Evolutionary conservation across 257 asterid species (phyloP).

Genomic region (Scutellaria galericulata): DNA sequence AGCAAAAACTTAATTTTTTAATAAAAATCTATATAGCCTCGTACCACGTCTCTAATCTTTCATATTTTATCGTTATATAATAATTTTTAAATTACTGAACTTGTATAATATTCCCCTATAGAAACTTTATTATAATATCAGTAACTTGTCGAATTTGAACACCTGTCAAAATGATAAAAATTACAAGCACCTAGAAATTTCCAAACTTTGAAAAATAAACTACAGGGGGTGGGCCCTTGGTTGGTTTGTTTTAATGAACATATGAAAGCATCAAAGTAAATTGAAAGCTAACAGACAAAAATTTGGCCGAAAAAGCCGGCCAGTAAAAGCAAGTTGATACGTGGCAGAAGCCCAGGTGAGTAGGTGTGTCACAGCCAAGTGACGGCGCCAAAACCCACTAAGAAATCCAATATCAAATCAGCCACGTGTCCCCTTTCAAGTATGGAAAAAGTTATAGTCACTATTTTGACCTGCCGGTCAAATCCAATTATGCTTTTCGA

Average conservation of each 20-base stretch:
- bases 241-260: too few species aligned
- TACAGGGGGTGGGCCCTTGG: too few species aligned
- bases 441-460: too few species aligned
- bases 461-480: not conserved
- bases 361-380: slow-evolving; percentile 33
- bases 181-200: too few species aligned
- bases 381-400: slow-evolving; percentile 30
- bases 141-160: too few species aligned
- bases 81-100: too few species aligned
- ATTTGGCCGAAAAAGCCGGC: slow-evolving; percentile 25
- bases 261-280: too few species aligned
- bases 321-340: slow-evolving; percentile 21
- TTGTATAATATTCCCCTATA: too few species aligned
- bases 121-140: too few species aligned
- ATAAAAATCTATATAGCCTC: not conserved
- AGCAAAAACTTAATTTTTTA: not conserved
- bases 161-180: too few species aligned
- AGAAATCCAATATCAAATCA: not conserved
- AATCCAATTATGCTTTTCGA: not conserved
- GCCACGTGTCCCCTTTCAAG: slow-evolving; percentile 32
- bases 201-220: too few species aligned
- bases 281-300: slow-evolving; percentile 23
- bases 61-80: too few species aligned
- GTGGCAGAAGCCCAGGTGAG: slow-evolving; percentile 42
- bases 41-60: not conserved